Evolutionary conservation across 257 asterid genomes (phyloP).

Genomic region (Nicotiana undulata): DNA sequence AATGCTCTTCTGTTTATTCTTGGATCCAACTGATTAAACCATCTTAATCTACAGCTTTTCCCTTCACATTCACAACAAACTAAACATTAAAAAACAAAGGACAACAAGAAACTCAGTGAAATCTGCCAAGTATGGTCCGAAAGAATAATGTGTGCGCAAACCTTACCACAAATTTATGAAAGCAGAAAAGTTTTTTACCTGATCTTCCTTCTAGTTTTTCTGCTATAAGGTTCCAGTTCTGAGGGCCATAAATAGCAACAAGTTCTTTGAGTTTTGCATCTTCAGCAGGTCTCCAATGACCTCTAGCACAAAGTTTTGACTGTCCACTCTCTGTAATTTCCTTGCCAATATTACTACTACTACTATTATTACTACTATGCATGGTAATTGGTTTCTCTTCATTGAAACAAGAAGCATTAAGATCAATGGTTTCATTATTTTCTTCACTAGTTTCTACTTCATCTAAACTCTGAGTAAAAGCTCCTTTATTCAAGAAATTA

Average conservation of each 20-base stretch:
- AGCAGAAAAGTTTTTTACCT: slow-evolving; percentile 25
- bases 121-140: accelerated
- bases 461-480: neutral
- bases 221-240: slow-evolving; percentile 85
- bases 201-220: slow-evolving; percentile 77
- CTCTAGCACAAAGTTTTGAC: slow-evolving; percentile 70
- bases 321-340: slow-evolving; percentile 29
- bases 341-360: slow-evolving; percentile 4
- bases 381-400: slow-evolving; percentile 22
- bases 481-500: slow-evolving; percentile 8
- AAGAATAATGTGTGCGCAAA: no score
- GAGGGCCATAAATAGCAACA: slow-evolving; percentile 83
- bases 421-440: slow-evolving; percentile 33
- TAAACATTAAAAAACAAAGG: neutral
- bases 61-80: slow-evolving; percentile 20
- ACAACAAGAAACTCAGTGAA: no score
- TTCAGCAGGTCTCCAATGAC: slow-evolving; percentile 93
- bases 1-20: slow-evolving; percentile 74
- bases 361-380: neutral
- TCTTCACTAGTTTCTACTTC: slow-evolving; percentile 7
- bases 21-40: slow-evolving; percentile 94
- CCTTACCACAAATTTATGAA: no score
- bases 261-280: slow-evolving; percentile 75
- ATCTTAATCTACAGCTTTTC: slow-evolving; percentile 78
- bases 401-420: slow-evolving; percentile 28